Conservation (phyloP, 768 basidiomycete genomes). For the Trametes gibbosa region DNA sequence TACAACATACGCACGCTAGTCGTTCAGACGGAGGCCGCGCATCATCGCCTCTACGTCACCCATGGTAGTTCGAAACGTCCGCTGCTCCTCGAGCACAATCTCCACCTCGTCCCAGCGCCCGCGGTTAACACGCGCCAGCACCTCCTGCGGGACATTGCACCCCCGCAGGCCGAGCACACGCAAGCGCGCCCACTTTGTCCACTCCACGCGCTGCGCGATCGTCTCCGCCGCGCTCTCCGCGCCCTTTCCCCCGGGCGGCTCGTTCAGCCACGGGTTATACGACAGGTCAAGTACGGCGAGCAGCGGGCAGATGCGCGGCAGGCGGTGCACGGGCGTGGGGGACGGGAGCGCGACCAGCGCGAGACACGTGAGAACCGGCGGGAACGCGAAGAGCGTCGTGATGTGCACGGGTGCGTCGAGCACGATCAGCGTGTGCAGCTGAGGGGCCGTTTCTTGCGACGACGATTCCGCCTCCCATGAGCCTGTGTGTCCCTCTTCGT, state of each 20-base stretch:
- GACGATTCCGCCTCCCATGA: constrained; percentile 21
- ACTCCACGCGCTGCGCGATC: constrained; percentile 51
- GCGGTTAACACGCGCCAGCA: constrained; percentile 49
- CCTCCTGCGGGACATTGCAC: constrained; percentile 44
- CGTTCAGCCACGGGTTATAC: constrained; percentile 51
- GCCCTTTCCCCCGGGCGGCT: constrained; percentile 5
- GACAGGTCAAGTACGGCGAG: constrained; percentile 65
- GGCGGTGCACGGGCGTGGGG: constrained; percentile 50
- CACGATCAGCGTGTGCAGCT: constrained; percentile 48
- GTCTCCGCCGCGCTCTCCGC: constrained; percentile 30
- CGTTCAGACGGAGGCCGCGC: constrained; percentile 10
- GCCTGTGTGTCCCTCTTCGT: constrained; percentile 2
- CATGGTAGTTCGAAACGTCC: constrained; percentile 3
- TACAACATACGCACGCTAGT: background rate
- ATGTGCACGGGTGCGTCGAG: constrained; percentile 46
- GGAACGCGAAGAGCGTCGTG: constrained; percentile 48
- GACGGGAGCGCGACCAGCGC: constrained; percentile 52
- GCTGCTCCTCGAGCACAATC: constrained; percentile 33
- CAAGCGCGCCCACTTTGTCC: constrained; percentile 55
- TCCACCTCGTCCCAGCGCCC: constrained; percentile 66
- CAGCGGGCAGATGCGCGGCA: constrained; percentile 60
- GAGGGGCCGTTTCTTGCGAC: constrained; percentile 12
- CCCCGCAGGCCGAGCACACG: constrained; percentile 54
- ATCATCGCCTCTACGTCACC: constrained; percentile 12
- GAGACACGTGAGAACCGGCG: constrained; percentile 62